phyloP scores from a whole-genome alignment of 179 eudicot genomes.

The Amaranthus tricolor region DNA sequence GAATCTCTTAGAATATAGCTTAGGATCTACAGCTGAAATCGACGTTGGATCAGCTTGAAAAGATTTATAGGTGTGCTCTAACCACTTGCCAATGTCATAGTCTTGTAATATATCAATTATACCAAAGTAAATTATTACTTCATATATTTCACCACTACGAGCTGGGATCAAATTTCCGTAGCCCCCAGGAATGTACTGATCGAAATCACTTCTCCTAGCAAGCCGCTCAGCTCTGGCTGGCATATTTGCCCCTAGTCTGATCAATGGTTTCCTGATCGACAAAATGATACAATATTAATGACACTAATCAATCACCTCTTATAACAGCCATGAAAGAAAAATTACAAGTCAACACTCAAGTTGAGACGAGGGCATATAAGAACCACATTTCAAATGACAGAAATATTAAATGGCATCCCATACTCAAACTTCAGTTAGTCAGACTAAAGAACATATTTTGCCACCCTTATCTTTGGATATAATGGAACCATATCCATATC shows the following conservation, averaged over 20 bases:
- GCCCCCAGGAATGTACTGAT: conserved; percentile 62
- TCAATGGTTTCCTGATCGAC: conserved; percentile 68
- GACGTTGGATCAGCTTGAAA: conserved; percentile 83
- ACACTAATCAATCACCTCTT: background rate
- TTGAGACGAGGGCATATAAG: background rate
- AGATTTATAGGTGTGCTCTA: conserved; percentile 92
- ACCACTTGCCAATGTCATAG: conserved; percentile 83
- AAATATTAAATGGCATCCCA: conserved; percentile 20
- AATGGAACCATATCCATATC: conserved; percentile 27
- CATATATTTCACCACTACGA: conserved; percentile 56
- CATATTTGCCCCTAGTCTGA: conserved; percentile 91
- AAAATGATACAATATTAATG: background rate
- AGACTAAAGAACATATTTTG: conserved; percentile 9
- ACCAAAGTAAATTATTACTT: conserved; percentile 86
- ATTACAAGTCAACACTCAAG: background rate
- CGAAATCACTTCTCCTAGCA: conserved; percentile 70
- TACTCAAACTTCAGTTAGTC: conserved; percentile 21
- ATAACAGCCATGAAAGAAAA: background rate
- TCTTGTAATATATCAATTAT: conserved; percentile 92
- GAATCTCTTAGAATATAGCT: conserved; percentile 83
- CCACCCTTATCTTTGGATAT: conserved; percentile 24
- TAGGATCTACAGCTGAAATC: conserved; percentile 93
- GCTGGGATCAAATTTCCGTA: conserved; percentile 42
- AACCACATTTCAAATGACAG: background rate
- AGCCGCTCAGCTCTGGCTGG: conserved; percentile 85